These are phyloP conservation scores for Ophiostoma piceae DNA, from an alignment of 2,329 filamentous ascomycete species.

Conservation along the genomic window DNA sequence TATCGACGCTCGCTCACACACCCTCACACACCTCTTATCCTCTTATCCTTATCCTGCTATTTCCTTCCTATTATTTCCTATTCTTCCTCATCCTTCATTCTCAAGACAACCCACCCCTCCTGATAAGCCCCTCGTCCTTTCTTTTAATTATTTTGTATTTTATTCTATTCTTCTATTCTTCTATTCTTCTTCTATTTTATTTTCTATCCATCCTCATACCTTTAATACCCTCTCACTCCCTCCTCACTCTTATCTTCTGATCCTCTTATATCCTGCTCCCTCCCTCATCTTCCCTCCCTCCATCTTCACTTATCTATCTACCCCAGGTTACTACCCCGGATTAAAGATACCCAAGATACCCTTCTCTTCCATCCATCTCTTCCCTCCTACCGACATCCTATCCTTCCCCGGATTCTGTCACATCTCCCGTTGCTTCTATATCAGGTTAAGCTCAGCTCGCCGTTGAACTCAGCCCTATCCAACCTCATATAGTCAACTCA, in stretches of 20 bases:
- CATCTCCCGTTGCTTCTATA: conserved; percentile 10
- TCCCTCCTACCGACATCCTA: background rate
- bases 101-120: background rate
- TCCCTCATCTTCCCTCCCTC: background rate
- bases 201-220: background rate
- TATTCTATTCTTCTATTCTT: background rate
- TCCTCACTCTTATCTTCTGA: background rate
- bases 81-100: conserved; percentile 9
- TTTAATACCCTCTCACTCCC: background rate
- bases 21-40: background rate
- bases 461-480: background rate
- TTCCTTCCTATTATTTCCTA: background rate
- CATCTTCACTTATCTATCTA: background rate
- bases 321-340: conserved; percentile 20
- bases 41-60: background rate
- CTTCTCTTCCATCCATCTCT: background rate
- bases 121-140: background rate
- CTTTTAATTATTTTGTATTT: background rate
- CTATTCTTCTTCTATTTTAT: background rate
- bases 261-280: background rate
- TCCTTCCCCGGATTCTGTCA: conserved; percentile 19
- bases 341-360: background rate
- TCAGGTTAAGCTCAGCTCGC: conserved; percentile 4
- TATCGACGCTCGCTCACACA: conserved; percentile 12
- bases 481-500: background rate